A percentile compares a stretch with the other conserved stretches of the same genome.
phyloP scores from a whole-genome alignment of 352 stramenopile genomes.

The Phytophthora meadii region DNA sequence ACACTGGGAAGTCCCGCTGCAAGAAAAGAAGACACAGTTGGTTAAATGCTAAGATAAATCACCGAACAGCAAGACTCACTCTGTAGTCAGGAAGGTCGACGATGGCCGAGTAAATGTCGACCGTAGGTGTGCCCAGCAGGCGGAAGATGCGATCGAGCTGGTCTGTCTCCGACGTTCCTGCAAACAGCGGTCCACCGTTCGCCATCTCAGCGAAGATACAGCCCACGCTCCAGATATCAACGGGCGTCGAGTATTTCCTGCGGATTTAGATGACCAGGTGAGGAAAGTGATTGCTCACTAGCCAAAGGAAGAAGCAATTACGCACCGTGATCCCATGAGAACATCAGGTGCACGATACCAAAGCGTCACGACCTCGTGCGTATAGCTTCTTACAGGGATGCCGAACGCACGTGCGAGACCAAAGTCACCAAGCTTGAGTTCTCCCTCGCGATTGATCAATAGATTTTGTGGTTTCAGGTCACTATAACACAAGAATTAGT shows the following conservation, averaged over 20 bases:
- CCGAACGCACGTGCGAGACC: slow-evolving; percentile 99
- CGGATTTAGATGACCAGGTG: neutral
- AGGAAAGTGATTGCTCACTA: slow-evolving; percentile 1
- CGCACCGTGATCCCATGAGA: slow-evolving; percentile 94
- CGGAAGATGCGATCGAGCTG: slow-evolving; percentile 99
- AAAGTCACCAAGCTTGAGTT: slow-evolving; percentile 99
- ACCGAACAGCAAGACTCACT: slow-evolving; percentile 43
- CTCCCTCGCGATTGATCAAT: slow-evolving; percentile 97
- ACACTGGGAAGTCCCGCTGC: slow-evolving; percentile 92
- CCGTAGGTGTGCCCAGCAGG: slow-evolving; percentile 94
- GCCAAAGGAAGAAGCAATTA: slow-evolving; percentile 1
- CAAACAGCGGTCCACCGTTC: slow-evolving; percentile 94
- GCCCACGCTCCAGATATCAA: slow-evolving; percentile 99
- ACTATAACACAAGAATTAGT: slow-evolving; percentile 61
- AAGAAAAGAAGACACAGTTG: neutral
- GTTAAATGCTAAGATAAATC: neutral
- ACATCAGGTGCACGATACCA: slow-evolving; percentile 99
- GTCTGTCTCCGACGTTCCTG: slow-evolving; percentile 96
- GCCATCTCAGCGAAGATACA: slow-evolving; percentile 99
- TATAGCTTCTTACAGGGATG: slow-evolving; percentile 98
- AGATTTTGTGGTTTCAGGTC: slow-evolving; percentile 99
- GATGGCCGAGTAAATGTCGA: slow-evolving; percentile 96
- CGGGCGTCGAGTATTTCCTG: slow-evolving; percentile 98
- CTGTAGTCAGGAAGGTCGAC: slow-evolving; percentile 97
- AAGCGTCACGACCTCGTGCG: slow-evolving; percentile 99